Evolutionary conservation across 768 basidiomycete genomes (phyloP), one percentile per base, ranked within the genome.

Genomic region (Auricularia heimuer): DNA sequence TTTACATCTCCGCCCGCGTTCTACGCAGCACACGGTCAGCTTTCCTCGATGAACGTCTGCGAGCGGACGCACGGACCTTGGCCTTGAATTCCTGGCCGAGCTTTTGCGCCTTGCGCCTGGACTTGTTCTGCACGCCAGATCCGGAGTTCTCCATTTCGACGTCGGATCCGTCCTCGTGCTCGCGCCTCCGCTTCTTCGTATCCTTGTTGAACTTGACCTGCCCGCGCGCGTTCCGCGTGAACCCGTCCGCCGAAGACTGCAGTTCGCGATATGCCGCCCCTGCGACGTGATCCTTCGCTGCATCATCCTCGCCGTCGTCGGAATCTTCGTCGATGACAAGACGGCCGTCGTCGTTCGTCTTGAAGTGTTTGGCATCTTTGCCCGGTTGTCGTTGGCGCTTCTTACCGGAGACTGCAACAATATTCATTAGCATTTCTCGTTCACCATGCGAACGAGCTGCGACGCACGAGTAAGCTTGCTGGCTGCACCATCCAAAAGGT

Each of bases 201-300:
- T 96, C 89, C 74, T 97, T 98, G 79, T 97, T 92, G 77, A 98
- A 98, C 75, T 93, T 95, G 73, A 98, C 76, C 63, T 84, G 85
- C 4, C 97, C 97, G 67, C 85, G 86, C 1, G 86, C 79, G 29
- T 92, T 91, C 35, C 95, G 85, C 2, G 83, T 89, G 77, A 94
- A 94, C 24, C 95, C 96, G 74, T 98, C 96, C 29, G 85, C 86
- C 4, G 92, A 94, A 8, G 87, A 86, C 65, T 96, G 71, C 61
- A 81, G 84, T 75, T 97, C 92, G 66, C 81, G 84, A 75, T 97
- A 98, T 1, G 94, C 96, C 7, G 78, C 81, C 24, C 94, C 92
- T 42, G 78, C 87, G 2, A 79, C 76, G 24, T 86, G 81, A 65
- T 86, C 85, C 37, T 77, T 77, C 10, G 75, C 78, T 35, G 74